These are phyloP conservation scores for Ceratocystis huliohia DNA, from an alignment of 2,329 filamentous ascomycete species.

Conservation along the genomic window DNA sequence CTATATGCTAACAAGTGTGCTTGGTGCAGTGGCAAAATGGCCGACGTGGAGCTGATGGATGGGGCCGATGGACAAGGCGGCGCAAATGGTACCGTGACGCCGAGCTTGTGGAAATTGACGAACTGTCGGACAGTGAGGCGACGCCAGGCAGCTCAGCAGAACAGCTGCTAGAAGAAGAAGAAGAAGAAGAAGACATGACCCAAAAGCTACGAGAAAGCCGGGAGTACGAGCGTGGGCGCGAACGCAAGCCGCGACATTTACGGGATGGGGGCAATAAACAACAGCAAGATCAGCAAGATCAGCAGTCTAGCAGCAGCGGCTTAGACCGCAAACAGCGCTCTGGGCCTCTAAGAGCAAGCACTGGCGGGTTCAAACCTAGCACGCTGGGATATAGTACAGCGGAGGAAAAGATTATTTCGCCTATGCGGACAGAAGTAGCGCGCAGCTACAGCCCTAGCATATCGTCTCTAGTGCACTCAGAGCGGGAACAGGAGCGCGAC, in stretches of 20 bases:
- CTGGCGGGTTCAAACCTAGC: conserved; percentile 17
- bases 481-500: not conserved
- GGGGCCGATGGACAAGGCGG: conserved; percentile 85
- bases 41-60: conserved; percentile 71
- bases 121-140: conserved; percentile 14
- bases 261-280: not conserved
- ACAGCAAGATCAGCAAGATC: conserved; percentile 10
- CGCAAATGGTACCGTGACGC: conserved; percentile 96
- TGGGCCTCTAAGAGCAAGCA: conserved; percentile 8
- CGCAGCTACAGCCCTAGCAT: conserved; percentile 12
- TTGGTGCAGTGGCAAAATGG: conserved; percentile 68
- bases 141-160: not conserved
- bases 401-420: conserved; percentile 30
- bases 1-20: conserved; percentile 6
- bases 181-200: not conserved
- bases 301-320: conserved; percentile 5
- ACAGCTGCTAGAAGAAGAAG: not conserved
- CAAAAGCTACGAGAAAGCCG: not conserved
- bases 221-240: not conserved
- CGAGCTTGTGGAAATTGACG: conserved; percentile 66
- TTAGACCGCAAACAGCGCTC: conserved; percentile 17
- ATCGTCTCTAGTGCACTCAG: conserved; percentile 11
- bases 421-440: conserved; percentile 24
- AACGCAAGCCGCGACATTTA: not conserved
- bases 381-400: conserved; percentile 29